Percentiles rank a stretch among this genome's conserved stretches.
Conservation (phyloP, 2,329 filamentous ascomycete species). For the Penicillium sp. region DNA sequence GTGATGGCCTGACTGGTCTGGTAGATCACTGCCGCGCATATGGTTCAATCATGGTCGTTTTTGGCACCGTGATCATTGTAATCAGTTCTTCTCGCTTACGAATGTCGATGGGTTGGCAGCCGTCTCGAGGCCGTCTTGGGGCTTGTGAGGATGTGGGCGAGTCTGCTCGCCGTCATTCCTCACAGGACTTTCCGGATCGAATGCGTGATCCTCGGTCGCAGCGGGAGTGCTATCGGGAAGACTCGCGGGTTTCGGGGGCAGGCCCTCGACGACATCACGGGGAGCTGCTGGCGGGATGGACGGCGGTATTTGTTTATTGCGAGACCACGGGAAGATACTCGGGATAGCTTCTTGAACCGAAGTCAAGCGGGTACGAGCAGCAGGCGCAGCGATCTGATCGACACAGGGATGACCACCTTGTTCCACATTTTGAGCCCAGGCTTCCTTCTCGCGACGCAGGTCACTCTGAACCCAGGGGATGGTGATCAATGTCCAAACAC, state of each 20-base stretch:
- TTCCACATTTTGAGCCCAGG: constrained; percentile 33
- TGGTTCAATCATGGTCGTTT: no score
- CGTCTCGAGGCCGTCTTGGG: neutral
- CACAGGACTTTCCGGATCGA: neutral
- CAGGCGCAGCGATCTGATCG: constrained; percentile 34
- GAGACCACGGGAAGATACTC: constrained; percentile 24
- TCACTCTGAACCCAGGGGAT: constrained; percentile 44
- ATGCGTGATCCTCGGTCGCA: neutral
- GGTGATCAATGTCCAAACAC: constrained; percentile 41
- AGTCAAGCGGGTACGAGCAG: constrained; percentile 33
- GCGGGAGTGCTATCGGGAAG: neutral
- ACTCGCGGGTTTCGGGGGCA: constrained; percentile 3
- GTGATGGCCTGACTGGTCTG: no score
- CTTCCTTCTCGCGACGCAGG: constrained; percentile 40
- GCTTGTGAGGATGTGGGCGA: neutral
- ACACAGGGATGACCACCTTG: constrained; percentile 34
- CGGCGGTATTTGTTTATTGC: constrained; percentile 21
- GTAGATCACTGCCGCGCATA: no score
- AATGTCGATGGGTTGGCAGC: neutral
- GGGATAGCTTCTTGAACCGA: constrained; percentile 30
- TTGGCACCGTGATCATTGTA: neutral
- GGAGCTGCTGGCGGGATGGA: constrained; percentile 18
- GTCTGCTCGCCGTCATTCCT: neutral
- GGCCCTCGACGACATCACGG: constrained; percentile 1
- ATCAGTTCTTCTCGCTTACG: constrained; percentile 1